Percentiles rank a stretch among this genome's conserved stretches.
These are phyloP conservation scores for Mycena citricolor DNA, from an alignment of 1,284 basidiomycete species.

Conservation along the genomic window DNA sequence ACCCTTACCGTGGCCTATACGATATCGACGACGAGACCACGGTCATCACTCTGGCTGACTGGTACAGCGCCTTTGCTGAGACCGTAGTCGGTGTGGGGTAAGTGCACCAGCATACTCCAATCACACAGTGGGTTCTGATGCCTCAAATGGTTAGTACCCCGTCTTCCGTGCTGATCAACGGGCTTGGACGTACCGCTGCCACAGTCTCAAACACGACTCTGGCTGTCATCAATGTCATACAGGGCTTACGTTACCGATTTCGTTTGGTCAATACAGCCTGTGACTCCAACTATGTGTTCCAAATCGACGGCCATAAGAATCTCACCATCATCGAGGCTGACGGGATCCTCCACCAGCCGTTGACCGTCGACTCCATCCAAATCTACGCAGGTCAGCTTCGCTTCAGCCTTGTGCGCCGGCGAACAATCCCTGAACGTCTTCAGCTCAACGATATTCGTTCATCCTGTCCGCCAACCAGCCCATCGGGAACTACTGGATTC, in stretches of 20 bases:
- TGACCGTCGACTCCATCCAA: conserved; percentile 31
- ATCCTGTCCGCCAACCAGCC: conserved; percentile 26
- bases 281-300: conserved; percentile 33
- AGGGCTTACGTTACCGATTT: conserved; percentile 26
- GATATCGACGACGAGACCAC: conserved; percentile 27
- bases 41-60: too few relatives aligned
- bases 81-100: too few relatives aligned
- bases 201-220: conserved; percentile 16
- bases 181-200: conserved; percentile 40
- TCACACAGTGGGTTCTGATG: too few relatives aligned
- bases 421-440: neutral
- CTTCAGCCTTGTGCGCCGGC: neutral
- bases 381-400: conserved; percentile 24
- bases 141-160: too few relatives aligned
- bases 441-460: conserved; percentile 39
- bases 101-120: too few relatives aligned
- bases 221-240: conserved; percentile 22
- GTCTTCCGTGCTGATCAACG: conserved; percentile 45
- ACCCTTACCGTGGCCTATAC: conserved; percentile 13
- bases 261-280: conserved; percentile 39
- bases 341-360: conserved; percentile 34
- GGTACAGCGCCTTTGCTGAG: too few relatives aligned
- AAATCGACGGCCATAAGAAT: conserved; percentile 31
- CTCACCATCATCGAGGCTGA: conserved; percentile 43
- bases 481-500: conserved; percentile 25